These are phyloP conservation scores for Aureobasidium sp. DNA, from an alignment of 2,329 filamentous ascomycete species.

Conservation along the genomic window DNA sequence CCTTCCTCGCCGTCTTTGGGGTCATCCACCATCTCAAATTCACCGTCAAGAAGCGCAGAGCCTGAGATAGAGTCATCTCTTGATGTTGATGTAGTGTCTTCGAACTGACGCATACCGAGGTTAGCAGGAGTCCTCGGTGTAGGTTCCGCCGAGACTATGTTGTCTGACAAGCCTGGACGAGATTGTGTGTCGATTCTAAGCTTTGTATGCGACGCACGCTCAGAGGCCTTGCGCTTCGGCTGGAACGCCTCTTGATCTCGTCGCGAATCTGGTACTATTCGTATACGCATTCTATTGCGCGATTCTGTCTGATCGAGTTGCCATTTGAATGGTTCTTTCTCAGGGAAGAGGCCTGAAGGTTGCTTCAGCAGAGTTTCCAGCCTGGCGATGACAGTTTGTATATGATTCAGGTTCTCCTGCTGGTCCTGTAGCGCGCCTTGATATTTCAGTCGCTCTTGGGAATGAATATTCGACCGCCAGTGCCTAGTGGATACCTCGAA, in stretches of 20 bases:
- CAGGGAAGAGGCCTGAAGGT: conserved; percentile 71
- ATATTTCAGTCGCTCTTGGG: conserved; percentile 84
- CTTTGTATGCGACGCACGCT: conserved; percentile 33
- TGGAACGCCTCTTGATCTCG: conserved; percentile 66
- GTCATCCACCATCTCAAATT: conserved; percentile 92
- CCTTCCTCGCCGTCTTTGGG: conserved; percentile 76
- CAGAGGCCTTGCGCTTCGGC: conserved; percentile 67
- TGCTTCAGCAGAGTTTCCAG: conserved; percentile 71
- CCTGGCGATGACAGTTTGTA: conserved; percentile 65
- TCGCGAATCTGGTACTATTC: conserved; percentile 70
- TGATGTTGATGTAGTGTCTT: conserved; percentile 27
- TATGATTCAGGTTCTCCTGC: conserved; percentile 76
- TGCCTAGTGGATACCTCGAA: conserved; percentile 81
- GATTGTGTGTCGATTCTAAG: conserved; percentile 24
- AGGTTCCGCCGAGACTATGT: conserved; percentile 19
- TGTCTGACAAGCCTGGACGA: conserved; percentile 22
- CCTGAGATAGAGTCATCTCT: conserved; percentile 35
- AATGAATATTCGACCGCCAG: conserved; percentile 94
- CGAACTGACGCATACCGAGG: conserved; percentile 2
- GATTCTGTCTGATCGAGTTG: conserved; percentile 93
- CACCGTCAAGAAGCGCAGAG: conserved; percentile 60
- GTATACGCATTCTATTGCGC: conserved; percentile 85
- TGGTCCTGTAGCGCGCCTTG: conserved; percentile 86
- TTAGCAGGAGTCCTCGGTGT: neutral
- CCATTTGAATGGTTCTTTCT: conserved; percentile 59